Evolutionary conservation across 2,329 filamentous ascomycete species (phyloP).

Genomic region (Colletotrichum liriopes): DNA sequence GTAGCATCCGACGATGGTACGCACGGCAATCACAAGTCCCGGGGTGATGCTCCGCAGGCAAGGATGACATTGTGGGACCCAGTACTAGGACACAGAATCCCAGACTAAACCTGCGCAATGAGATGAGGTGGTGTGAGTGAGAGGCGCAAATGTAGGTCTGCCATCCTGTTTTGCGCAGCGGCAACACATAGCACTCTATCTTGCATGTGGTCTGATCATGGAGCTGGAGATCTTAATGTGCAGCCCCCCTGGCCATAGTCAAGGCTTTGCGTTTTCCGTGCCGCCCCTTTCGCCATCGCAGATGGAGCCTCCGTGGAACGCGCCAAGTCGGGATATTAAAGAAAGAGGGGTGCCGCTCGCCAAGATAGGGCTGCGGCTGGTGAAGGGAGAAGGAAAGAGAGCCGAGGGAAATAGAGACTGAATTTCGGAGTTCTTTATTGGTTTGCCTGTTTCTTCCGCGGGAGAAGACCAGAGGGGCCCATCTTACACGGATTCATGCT

Average conservation of each 20-base stretch:
- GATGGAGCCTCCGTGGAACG: not conserved
- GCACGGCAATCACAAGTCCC: not conserved
- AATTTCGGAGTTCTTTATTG: not conserved
- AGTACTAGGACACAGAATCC: not conserved
- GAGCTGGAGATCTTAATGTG: constrained; percentile 18
- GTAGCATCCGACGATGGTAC: constrained; percentile 10
- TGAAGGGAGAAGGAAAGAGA: too few relatives aligned
- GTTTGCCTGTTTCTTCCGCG: constrained; percentile 20
- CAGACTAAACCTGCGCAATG: not conserved
- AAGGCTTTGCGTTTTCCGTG: not conserved
- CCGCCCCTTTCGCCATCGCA: not conserved
- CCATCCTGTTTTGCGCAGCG: not conserved
- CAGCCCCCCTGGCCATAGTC: constrained; percentile 7
- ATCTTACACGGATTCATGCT: constrained; percentile 29
- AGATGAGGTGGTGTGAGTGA: not conserved
- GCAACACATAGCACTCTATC: not conserved
- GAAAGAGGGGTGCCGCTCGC: constrained; percentile 26
- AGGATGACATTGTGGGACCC: not conserved
- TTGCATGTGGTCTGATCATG: constrained; percentile 8
- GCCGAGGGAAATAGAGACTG: constrained; percentile 2
- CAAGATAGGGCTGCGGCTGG: constrained; percentile 11
- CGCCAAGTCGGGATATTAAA: constrained; percentile 34
- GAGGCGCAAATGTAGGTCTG: not conserved
- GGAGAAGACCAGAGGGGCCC: not conserved
- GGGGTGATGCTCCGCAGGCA: not conserved